Base-by-base conservation (phyloP, 805 yeast genomes). In the Candida maris region DNA sequence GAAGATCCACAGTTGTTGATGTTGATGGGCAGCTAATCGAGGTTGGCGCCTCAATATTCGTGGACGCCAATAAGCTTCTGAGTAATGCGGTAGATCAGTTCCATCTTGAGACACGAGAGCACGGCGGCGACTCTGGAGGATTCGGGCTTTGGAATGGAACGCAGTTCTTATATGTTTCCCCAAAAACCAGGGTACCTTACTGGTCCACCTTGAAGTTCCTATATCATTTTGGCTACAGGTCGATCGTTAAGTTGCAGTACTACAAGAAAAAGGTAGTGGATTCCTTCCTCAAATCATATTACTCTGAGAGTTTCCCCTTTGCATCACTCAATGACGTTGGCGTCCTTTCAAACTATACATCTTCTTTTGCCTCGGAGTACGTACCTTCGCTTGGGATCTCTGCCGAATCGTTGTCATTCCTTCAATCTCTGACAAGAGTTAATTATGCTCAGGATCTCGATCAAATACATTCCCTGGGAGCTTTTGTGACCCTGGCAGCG, bases 1-100 rank as follows among this genome's bases (percentile, higher is more conserved):
- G 78, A 0, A 50, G 79, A 22, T 56, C 70, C 2, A 62, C 67
- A 2, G 64, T 70, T 0, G 53, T 68, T 6, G 55, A 56, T 12
- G 52, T 57, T 20, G 39, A 48, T 19, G 51, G 45, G 1, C 30
- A 25, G 1, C 26, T 34, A 4, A 52, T 64, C 18, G 78, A 73
- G 45, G 44, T 71, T 6, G 79, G 78, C 6, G 78, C 67, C 0
- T 60, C 73, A 2, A 56, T 71, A 1, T 71, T 70, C 42, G 68
- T 68, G 14, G 52, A 53, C 6, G 65, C 56, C 5, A 73, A 73
- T 39, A 41, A 49, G 41, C 62, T 70, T 17, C 36, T 73, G 27
- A 27, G 30, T n/a, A 51, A 55, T 19, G 73, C 73, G 1, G 70
- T 60, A 4, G 38, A 53, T 10, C 38, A 53, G 26, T 68, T 67